Conservation (phyloP, 106 monocot species). For the Platanthera zijinensis region DNA sequence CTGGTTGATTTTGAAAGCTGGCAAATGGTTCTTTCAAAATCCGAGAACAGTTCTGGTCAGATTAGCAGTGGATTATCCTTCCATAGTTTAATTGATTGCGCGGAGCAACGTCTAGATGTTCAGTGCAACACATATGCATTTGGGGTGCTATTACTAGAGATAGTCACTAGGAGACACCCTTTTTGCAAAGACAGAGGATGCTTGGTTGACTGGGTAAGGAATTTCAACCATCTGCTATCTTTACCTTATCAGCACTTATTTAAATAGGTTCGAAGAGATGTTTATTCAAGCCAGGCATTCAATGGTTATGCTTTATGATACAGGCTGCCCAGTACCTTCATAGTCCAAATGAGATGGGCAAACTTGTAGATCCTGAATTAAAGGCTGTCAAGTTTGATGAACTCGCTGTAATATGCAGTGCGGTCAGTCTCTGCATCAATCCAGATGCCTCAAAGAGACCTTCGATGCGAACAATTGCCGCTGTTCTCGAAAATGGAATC, state of each 20-base stretch:
- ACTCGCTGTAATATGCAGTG: slow-evolving; percentile 52
- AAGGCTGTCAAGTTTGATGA: slow-evolving; percentile 56
- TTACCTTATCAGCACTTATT: background rate
- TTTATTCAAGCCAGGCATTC: background rate
- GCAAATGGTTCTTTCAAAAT: slow-evolving; percentile 55
- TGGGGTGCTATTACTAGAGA: slow-evolving; percentile 84
- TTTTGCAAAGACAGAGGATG: slow-evolving; percentile 82
- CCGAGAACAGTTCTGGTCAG: slow-evolving; percentile 30
- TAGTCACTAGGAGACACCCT: slow-evolving; percentile 77
- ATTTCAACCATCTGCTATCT: background rate
- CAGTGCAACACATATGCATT: slow-evolving; percentile 65
- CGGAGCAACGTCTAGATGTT: slow-evolving; percentile 33
- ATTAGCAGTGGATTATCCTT: slow-evolving; percentile 23
- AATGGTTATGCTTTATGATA: slow-evolving; percentile 2
- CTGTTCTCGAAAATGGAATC: slow-evolving; percentile 74
- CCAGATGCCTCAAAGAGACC: slow-evolving; percentile 75
- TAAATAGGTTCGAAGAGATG: too few relatives aligned
- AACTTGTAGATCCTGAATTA: slow-evolving; percentile 67
- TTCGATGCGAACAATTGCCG: slow-evolving; percentile 71
- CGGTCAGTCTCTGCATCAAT: slow-evolving; percentile 60
- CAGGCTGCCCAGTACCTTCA: slow-evolving; percentile 69
- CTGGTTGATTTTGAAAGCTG: slow-evolving; percentile 96
- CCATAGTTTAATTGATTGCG: slow-evolving; percentile 28
- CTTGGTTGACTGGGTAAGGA: slow-evolving; percentile 78
- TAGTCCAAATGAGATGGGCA: slow-evolving; percentile 48